These are phyloP conservation scores for Cryptosporidium ubiquitum DNA, from an alignment of 169 alveolate genomes.

Conservation along the genomic window DNA sequence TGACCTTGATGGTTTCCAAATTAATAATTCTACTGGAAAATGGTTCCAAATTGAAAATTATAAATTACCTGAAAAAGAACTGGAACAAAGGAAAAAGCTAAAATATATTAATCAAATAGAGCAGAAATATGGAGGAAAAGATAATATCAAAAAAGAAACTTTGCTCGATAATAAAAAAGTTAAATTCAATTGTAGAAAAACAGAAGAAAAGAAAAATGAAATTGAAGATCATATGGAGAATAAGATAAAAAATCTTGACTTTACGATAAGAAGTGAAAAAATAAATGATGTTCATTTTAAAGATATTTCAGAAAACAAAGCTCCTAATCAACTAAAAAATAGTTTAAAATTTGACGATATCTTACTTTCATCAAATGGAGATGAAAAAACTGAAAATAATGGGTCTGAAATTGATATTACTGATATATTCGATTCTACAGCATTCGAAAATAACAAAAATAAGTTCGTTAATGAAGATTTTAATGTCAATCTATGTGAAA, in stretches of 20 bases:
- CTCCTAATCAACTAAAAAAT: neutral
- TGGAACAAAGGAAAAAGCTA: slow-evolving; percentile 7
- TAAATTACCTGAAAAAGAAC: slow-evolving; percentile 10
- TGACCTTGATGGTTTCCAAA: slow-evolving; percentile 6
- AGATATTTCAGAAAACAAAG: slow-evolving; percentile 5
- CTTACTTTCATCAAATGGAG: neutral
- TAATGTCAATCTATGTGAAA: slow-evolving; percentile 6
- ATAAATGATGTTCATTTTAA: neutral
- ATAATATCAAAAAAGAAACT: neutral
- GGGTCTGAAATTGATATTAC: slow-evolving; percentile 6
- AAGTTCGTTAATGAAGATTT: neutral
- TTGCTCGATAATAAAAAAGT: neutral
- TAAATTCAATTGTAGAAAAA: neutral
- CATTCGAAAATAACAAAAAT: neutral
- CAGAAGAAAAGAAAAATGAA: neutral
- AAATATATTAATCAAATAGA: slow-evolving; percentile 1
- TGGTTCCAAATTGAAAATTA: slow-evolving; percentile 42
- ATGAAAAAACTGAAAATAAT: neutral
- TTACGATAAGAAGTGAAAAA: neutral
- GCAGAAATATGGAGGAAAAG: neutral
- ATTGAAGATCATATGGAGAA: neutral
- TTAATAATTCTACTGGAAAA: slow-evolving; percentile 3
- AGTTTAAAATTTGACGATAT: neutral
- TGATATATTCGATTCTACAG: slow-evolving; percentile 20
- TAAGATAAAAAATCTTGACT: slow-evolving; percentile 10